Evolutionary conservation across 176 grass and related monocot species (phyloP), one percentile per base, ranked within the genome.

Genomic region (Aechmea fasciata): DNA sequence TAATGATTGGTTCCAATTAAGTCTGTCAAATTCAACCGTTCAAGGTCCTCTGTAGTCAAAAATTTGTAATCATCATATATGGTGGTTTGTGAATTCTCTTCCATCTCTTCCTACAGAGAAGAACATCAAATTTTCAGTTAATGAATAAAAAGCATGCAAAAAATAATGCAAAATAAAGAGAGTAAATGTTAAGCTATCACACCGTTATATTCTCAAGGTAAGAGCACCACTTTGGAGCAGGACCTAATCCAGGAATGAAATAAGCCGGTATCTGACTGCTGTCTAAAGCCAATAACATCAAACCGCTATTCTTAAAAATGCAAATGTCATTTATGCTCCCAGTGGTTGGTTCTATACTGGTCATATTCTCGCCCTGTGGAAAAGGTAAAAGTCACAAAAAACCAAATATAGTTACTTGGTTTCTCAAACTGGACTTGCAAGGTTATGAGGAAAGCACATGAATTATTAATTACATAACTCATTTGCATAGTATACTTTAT

Each of bases 191-290:
- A 51, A 76, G 71, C 0, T 11, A 70, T 75, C 83, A 26, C 71
- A 96, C 93, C 62, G 93, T 96, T 82, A 96, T 61, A 71, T 92
- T 96, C 75, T 96, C 93, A 63, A 96, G 83, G 77, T 96, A 90
- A 3, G 93, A 85, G n/a, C 88, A 91, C 93, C 93, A 96, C 73
- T 96, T 96, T 22, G 93, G 88, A 77, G 93, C 93, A 82, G 86
- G 88, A 17, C 93, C 93, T 18, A 96, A 78, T 47, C 85, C 85
- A 85, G 93, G 93, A 71, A 96, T 73, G 29, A 83, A 96, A 78
- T 96, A 80, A 48, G 86, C 86, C 78, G 93, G 93, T 80, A 96
- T 96, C 74, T 92, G 88, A 50, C 88, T 86, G 64, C 81, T 92
- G 80, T 96, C 93, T 62, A 96, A 81, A 51, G 88, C 88, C 76